Percentiles rank a stretch among this genome's conserved stretches.
These are phyloP conservation scores for Smallanthus sonchifolius DNA, from an alignment of 129 eudicot genomes.

Conservation along the genomic window DNA sequence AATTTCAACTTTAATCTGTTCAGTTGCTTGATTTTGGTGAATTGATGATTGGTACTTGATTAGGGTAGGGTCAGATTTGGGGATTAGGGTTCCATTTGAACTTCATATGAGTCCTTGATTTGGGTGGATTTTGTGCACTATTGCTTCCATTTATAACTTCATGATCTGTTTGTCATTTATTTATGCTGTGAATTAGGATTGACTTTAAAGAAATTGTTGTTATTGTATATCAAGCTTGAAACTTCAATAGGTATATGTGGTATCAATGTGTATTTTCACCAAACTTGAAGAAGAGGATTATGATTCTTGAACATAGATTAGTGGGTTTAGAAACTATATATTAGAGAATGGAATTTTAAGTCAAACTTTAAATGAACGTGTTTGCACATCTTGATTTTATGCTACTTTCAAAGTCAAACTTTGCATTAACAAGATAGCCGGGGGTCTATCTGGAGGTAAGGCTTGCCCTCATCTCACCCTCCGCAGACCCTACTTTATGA, in stretches of 20 bases:
- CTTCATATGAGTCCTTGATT: conserved; percentile 17
- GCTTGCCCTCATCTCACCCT: too few relatives aligned
- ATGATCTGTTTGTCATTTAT: not conserved
- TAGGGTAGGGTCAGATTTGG: conserved; percentile 6
- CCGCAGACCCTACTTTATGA: too few relatives aligned
- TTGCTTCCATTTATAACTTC: not conserved
- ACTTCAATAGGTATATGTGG: not conserved
- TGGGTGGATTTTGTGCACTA: not conserved
- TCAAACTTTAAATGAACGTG: not conserved
- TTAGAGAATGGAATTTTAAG: not conserved
- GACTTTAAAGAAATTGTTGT: not conserved
- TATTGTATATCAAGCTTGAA: not conserved
- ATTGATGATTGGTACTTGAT: not conserved
- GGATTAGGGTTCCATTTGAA: conserved; percentile 16
- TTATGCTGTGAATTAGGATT: not conserved
- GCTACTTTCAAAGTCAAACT: not conserved
- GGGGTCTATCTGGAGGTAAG: too few relatives aligned
- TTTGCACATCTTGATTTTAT: not conserved
- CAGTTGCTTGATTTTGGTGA: not conserved
- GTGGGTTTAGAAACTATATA: not conserved
- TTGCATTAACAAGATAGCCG: too few relatives aligned
- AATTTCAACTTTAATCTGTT: not conserved
- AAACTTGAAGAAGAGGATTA: not conserved
- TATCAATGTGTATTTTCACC: not conserved
- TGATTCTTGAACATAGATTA: not conserved